phyloP scores from a whole-genome alignment of 2,329 filamentous ascomycete species.

The Colletotrichum zoysiae region DNA sequence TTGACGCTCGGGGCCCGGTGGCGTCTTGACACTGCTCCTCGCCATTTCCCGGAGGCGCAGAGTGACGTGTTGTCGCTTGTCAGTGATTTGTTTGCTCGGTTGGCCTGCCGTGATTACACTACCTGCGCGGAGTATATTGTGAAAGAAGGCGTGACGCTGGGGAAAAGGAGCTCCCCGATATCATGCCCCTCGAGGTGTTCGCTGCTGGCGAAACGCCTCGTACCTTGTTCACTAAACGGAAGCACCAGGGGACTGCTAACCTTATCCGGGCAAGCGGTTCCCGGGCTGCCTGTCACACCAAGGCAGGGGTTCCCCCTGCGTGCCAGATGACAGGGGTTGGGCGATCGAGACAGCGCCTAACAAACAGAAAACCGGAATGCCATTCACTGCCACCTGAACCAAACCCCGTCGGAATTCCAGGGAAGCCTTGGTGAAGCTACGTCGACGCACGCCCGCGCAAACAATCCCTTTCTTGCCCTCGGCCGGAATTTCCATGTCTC shows the following conservation, averaged over 20 bases:
- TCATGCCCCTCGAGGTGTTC: not conserved
- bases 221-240: constrained; percentile 7
- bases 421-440: not conserved
- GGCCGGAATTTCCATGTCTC: constrained; percentile 29
- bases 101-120: constrained; percentile 15
- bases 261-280: constrained; percentile 33
- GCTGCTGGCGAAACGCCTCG: too few relatives aligned
- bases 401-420: constrained; percentile 6
- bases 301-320: constrained; percentile 27
- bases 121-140: not conserved
- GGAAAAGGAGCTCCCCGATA: not conserved
- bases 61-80: constrained; percentile 24
- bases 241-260: constrained; percentile 23
- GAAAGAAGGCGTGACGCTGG: not conserved
- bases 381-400: not conserved
- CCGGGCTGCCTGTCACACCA: constrained; percentile 15
- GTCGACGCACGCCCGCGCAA: constrained; percentile 14
- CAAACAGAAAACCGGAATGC: not conserved
- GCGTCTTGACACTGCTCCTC: not conserved
- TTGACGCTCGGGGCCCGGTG: constrained; percentile 17
- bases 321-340: constrained; percentile 6
- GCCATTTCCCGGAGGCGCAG: constrained; percentile 26
- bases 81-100: not conserved
- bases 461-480: constrained; percentile 41
- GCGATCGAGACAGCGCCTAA: not conserved